Conservation (phyloP, 1,139 yeast species). For the Taphrina deformans region DNA sequence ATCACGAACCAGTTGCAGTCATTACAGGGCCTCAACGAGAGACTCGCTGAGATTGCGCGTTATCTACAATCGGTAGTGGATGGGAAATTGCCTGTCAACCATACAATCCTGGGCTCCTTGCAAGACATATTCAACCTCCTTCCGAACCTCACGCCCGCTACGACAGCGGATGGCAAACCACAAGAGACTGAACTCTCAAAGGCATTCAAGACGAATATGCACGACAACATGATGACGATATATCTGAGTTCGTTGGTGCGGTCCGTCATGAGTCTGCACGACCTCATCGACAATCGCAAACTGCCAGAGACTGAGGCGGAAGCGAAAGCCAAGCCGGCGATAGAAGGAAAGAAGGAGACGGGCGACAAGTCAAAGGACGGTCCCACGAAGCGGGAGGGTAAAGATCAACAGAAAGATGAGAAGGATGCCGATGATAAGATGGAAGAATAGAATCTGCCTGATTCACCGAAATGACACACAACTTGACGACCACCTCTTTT, state of each 20-base stretch:
- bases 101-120: conserved; percentile 82
- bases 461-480: not conserved
- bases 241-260: conserved; percentile 87
- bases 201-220: conserved; percentile 88
- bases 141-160: conserved; percentile 64
- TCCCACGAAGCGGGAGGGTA: not conserved
- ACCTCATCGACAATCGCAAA: conserved; percentile 73
- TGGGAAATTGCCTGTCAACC: conserved; percentile 80
- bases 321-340: not conserved
- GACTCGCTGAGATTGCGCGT: conserved; percentile 72
- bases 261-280: conserved; percentile 94
- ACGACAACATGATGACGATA: conserved; percentile 92
- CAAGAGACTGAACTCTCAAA: conserved; percentile 56
- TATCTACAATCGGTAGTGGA: conserved; percentile 75
- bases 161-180: conserved; percentile 39
- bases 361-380: conserved; percentile 1
- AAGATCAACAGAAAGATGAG: conserved; percentile 2
- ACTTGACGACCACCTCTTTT: conserved; percentile 6
- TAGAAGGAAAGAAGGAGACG: not conserved
- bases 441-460: conserved; percentile 8
- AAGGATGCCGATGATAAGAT: conserved; percentile 12
- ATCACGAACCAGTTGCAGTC: conserved; percentile 89
- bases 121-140: conserved; percentile 92
- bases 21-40: conserved; percentile 78
- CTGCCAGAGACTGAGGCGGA: conserved; percentile 8